Evolutionary conservation across 2,329 filamentous ascomycete genomes (phyloP).

Genomic region (Xylariaceae sp.): DNA sequence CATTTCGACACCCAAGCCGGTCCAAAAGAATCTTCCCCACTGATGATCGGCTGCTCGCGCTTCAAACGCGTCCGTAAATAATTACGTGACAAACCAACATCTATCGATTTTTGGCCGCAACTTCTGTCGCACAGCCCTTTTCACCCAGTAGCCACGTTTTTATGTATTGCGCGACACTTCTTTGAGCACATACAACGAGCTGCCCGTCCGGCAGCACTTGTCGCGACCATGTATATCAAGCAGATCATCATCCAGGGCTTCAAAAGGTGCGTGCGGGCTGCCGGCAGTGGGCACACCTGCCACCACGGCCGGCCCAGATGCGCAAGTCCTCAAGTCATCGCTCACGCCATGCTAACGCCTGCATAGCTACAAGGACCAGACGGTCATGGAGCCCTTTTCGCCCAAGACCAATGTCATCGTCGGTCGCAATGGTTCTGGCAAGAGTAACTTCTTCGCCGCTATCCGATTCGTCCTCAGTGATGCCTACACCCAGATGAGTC

Average conservation of each 20-base stretch:
- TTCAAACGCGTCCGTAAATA: conserved; percentile 27
- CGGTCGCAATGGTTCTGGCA: conserved; percentile 96
- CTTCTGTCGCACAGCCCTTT: conserved; percentile 20
- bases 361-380: conserved; percentile 95
- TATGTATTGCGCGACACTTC: conserved; percentile 23
- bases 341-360: conserved; percentile 23
- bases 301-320: not conserved
- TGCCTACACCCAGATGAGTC: conserved; percentile 91
- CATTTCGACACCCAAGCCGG: conserved; percentile 1
- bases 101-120: conserved; percentile 9
- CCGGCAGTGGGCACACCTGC: conserved; percentile 7
- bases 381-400: conserved; percentile 96
- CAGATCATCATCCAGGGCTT: conserved; percentile 99
- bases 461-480: conserved; percentile 98
- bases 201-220: conserved; percentile 33
- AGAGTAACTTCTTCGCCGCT: conserved; percentile 99
- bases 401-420: conserved; percentile 98
- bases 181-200: conserved; percentile 27
- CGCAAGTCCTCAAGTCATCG: conserved; percentile 15
- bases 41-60: conserved; percentile 18
- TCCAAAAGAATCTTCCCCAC: conserved; percentile 14
- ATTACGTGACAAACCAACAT: conserved; percentile 25
- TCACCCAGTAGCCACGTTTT: conserved; percentile 1
- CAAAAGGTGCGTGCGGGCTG: conserved; percentile 65
- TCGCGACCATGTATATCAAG: conserved; percentile 85